Base-by-base conservation (phyloP, 129 eudicot species). In the Saussurea involucrata region DNA sequence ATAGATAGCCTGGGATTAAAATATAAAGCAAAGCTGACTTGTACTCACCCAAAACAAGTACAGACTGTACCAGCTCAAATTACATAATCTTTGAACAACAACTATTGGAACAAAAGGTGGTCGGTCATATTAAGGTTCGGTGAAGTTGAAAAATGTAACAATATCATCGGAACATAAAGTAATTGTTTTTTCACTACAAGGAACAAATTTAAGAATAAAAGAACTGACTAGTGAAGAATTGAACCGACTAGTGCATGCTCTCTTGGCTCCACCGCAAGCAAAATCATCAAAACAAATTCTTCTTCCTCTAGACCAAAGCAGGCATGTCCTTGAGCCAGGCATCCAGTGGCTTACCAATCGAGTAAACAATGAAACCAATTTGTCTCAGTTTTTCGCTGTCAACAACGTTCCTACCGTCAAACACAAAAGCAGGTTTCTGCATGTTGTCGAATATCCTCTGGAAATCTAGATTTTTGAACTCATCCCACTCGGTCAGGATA, bases 241-340 rank as follows among this genome's bases (percentile, higher is more conserved):
- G 79, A 79, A 77, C 78, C 61, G 82, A 63, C 76, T 78, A 67
- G 60, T 15, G 44, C 49, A 10, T 40, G 15, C 49, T 40, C 75
- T 76, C 77, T 66, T 76, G 64, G 71, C 60, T 70, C 76, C 77
- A 78, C 69, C 61, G 61, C 76, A 68, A 57, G 42, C 28, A 63
- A 55, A 25, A 20, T 78, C 31, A 73, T 73, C 33, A 73, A 76
- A 49, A 17, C 31, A 67, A 77, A 66, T 32, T 2, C 17, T 67
- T 34, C 27, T 31, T 53, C 61, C 61, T 69, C 83, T 83, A 92
- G 15, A 86, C 95, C 67, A 88, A 82, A 29, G 96, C 96, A 63
- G 92, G 93, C 93, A 92, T 90, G 87, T 92, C 93, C 85, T 86
- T 90, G 76, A 92, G 93, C 97, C 97, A 92, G 2, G 91, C 90